Evolutionary conservation across 75 land plant species (phyloP), one percentile per base, ranked within the genome.

Genomic region (Ceratopteris richardii): DNA sequence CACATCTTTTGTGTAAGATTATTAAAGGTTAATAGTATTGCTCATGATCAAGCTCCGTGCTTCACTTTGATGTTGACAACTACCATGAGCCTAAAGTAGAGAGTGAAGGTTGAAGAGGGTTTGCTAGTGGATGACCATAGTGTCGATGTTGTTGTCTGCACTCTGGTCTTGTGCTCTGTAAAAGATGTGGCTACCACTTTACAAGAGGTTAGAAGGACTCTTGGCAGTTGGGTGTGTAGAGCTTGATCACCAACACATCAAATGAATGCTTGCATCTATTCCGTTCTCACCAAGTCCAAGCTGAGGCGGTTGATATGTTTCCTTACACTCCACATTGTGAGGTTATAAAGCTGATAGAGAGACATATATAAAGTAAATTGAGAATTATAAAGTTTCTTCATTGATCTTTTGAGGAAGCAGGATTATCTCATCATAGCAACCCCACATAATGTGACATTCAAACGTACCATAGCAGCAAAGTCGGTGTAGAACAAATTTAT

Each of bases 371-470:
- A n/a, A n/a, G n/a, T n/a, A n/a, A n/a, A n/a, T n/a, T n/a, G n/a
- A n/a, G n/a, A n/a, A n/a, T n/a, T n/a, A n/a, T n/a, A n/a, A n/a
- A 93, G 98, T 59, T 71, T 77, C 52, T 61, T 93, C 20, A 80
- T 85, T 25, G 84, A 80, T 62, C 73, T 80, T 20, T 66, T 93
- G 74, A 82, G 90, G 28, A 76, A 75, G 62, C 86, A 93, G 67
- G 90, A 90, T 0, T 93, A 73, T 76, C 51, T 93, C 13, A 61
- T 93, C 19, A 56, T 93, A 31, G 93, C 91, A 31, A 85, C 93
- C 19, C 98, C 98, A 0, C 86, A 85, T 56, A 73, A 80, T 65
- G 90, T 94, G 69, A 86, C 89, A 12, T 94, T 94, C 62, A 85
- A 94, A 70, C 98, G 89, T 64, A 69, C 70, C 0, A 27, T 63